These are phyloP conservation scores for Taiwanofungus camphoratus DNA, from an alignment of 1,284 basidiomycete species.

Conservation along the genomic window DNA sequence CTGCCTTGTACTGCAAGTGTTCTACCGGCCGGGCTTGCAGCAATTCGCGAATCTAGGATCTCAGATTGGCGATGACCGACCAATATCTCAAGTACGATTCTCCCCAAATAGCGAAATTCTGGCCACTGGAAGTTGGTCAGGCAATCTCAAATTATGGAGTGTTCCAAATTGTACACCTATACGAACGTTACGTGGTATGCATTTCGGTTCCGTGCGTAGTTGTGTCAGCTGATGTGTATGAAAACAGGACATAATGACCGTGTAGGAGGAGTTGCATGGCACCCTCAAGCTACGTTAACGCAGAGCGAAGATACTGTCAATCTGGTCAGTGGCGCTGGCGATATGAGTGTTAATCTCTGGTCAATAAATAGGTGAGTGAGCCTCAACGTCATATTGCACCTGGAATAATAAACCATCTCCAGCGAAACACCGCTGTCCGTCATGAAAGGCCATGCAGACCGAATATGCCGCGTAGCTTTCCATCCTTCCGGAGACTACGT, in stretches of 20 bases:
- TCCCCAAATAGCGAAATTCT: conserved; percentile 86
- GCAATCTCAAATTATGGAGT: conserved; percentile 92
- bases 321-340: conserved; percentile 88
- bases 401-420: conserved; percentile 6
- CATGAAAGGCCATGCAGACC: conserved; percentile 84
- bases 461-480: conserved; percentile 91
- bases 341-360: conserved; percentile 86
- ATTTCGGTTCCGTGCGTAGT: not conserved
- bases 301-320: conserved; percentile 71
- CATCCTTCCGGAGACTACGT: conserved; percentile 93
- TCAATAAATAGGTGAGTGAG: conserved; percentile 67
- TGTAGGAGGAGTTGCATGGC: conserved; percentile 96
- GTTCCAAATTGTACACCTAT: conserved; percentile 84
- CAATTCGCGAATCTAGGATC: conserved; percentile 91
- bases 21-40: conserved; percentile 35
- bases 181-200: conserved; percentile 64
- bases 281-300: conserved; percentile 86
- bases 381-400: not conserved
- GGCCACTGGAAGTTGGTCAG: conserved; percentile 95
- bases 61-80: conserved; percentile 95
- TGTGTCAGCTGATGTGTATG: not conserved
- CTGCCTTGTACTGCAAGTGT: conserved; percentile 5
- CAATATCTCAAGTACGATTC: conserved; percentile 91
- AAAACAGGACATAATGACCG: conserved; percentile 79
- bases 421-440: conserved; percentile 79